Evolutionary conservation across 2,329 filamentous ascomycete species (phyloP).

Genomic region (Colletotrichum eremochloae): DNA sequence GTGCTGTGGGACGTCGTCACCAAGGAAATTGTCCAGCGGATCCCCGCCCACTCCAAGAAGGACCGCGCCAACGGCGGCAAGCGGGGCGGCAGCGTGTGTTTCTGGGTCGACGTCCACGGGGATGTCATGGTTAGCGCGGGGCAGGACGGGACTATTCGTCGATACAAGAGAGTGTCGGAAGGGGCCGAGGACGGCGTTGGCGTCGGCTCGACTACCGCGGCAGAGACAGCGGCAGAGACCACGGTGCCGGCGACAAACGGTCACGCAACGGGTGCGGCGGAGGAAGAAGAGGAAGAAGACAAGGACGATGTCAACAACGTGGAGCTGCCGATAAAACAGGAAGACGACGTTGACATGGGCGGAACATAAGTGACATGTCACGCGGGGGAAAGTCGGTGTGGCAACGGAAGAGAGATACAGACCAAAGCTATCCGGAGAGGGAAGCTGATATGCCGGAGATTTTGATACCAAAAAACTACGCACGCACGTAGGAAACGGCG

Average conservation of each 20-base stretch:
- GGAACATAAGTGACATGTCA: slow-evolving; percentile 15
- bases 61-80: slow-evolving; percentile 16
- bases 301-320: slow-evolving; percentile 1
- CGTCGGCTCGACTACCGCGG: not conserved
- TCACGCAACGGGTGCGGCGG: not conserved
- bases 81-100: slow-evolving; percentile 68
- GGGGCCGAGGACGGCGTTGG: slow-evolving; percentile 5
- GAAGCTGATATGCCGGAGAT: not conserved
- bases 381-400: not conserved
- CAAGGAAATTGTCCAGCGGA: slow-evolving; percentile 83
- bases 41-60: slow-evolving; percentile 60
- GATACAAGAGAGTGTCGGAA: slow-evolving; percentile 57
- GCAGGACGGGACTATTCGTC: slow-evolving; percentile 65
- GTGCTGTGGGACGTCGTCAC: slow-evolving; percentile 91
- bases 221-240: not conserved
- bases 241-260: slow-evolving; percentile 15
- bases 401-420: not conserved
- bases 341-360: slow-evolving; percentile 40
- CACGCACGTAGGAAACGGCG: not conserved
- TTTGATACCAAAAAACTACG: slow-evolving; percentile 17
- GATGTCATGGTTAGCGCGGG: slow-evolving; percentile 70
- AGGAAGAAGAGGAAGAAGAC: not conserved
- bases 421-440: not conserved
- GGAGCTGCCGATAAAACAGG: slow-evolving; percentile 43
- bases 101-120: slow-evolving; percentile 74